Base-by-base conservation (phyloP, 2,329 filamentous ascomycete species). In the Helicocarpus griseus region DNA sequence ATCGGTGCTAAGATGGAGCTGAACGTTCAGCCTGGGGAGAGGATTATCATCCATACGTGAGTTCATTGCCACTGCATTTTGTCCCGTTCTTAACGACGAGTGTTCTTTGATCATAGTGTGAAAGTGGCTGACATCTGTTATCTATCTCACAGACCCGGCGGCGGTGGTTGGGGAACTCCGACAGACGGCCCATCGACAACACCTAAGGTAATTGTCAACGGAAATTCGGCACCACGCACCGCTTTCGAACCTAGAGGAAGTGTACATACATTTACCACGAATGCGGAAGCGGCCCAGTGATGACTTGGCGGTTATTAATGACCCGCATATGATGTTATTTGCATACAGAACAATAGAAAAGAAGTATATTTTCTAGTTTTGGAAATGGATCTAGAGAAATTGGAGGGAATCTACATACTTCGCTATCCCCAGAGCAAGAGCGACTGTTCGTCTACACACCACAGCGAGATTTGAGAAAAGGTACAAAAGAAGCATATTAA, bases 1-100 rank as follows among this genome's bases (percentile, higher is more conserved):
- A 67, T 83, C 21, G 80, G 80, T 0, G 79, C 76, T 5, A 83
- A 83, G 68, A 82, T 82, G 51, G 82, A 80, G 3, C 78, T 79
- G 9, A 70, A 69, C 13, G 81, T 83, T 73, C 68, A 75, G 59
- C 73, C 75, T 2, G 79, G 81, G n/a, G 80, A 83, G 60, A 69
- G 80, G 4, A 80, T 83, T 53, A 77, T 83, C 51, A 74, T 83
- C n/a, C 31, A 35, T 35, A 35, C 31, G 31, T 35, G n/a, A 35
- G 31, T 35, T 35, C 14, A 9, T 35, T 4, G n/a, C 3, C 31
- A 9, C 31, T 14, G 3, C n/a, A 3, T 14, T 14, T 35, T 14
- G n/a, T 7, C 31, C 31, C n/a, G 3, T 33, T 33, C n/a, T n/a
- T n/a, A n/a, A n/a, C n/a, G n/a, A n/a, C n/a, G n/a, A n/a, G n/a